Evolutionary conservation across 2,329 filamentous ascomycete genomes (phyloP), one percentile per base, ranked within the genome.

Genomic region (Colletotrichum navitas): DNA sequence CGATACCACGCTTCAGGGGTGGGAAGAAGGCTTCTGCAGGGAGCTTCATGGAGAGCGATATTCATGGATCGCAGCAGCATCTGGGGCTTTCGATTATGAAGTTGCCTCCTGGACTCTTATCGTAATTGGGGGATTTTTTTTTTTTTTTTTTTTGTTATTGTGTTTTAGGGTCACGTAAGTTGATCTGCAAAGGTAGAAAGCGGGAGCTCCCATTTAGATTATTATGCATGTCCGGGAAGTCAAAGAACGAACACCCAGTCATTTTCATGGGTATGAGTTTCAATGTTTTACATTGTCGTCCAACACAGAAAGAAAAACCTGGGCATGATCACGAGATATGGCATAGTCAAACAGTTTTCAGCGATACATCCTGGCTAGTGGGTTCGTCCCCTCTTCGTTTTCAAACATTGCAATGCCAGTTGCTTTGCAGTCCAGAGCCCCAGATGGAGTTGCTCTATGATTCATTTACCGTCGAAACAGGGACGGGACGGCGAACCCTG

Each of bases 1-100:
- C 83, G 1, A 81, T 86, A n/a, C 64, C 68, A 18, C 65, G 64
- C 7, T 51, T 71, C 24, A 62, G 66, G 5, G 39, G 32, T 1
- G 68, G 68, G 5, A 71, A 63, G 36, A 56, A n/a, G 14, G 34
- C 52, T 5, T 29, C 68, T 6, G 68, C 58, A 0, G 68, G 64
- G 1, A 52, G 68, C 16, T 71, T 68, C 6, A 68, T 71, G 64
- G 64, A 71, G 32, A 59, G 45, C 12, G 64, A 71, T 16, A 63
- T 71, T 5, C 65, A 71, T 2, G 68, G 68, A 4, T 71, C 68
- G 14, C 68, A 68, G 16, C 68, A 68, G 16, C 59, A 71, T 52
- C 41, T 71, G n/a, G 64, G 64, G 2, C 60, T 68, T 12, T 45
- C 61, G 4, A 39, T n/a, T 0, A 26, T 68, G 60, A 67, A 60